Evolutionary conservation across 768 basidiomycete species (phyloP).

Genomic region (Russula vinacea): DNA sequence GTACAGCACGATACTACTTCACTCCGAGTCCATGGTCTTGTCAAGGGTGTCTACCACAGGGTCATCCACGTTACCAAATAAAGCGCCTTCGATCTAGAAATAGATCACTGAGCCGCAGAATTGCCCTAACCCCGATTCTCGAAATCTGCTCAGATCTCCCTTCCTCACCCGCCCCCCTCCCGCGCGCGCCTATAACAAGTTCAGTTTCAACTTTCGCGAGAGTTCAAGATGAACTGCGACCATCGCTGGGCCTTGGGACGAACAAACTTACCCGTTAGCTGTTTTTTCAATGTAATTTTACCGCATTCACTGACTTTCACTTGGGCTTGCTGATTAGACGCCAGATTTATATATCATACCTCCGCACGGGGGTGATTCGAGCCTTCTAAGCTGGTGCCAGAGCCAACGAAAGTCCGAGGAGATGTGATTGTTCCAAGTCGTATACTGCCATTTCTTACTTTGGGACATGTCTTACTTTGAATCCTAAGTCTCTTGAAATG

Average conservation of each 20-base stretch:
- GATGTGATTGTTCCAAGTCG: neutral
- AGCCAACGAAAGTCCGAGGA: constrained; percentile 4
- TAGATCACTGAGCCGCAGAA: neutral
- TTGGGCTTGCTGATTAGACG: neutral
- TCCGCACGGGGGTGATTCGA: too few species aligned
- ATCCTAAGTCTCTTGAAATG: neutral
- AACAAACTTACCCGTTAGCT: neutral
- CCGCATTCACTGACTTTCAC: neutral
- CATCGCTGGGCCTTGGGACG: neutral
- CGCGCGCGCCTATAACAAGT: neutral
- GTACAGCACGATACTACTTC: too few species aligned
- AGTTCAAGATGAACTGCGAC: neutral
- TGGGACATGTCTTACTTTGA: neutral
- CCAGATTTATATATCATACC: neutral
- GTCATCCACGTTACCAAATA: neutral
- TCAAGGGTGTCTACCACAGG: too few species aligned
- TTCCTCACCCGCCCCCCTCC: neutral
- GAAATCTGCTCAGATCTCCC: constrained; percentile 9
- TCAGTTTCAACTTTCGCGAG: neutral
- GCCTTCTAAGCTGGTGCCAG: neutral
- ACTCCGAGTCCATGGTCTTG: neutral
- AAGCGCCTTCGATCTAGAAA: neutral
- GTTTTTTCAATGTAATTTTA: neutral
- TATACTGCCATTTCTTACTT: neutral
- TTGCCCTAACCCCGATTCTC: neutral